Evolutionary conservation across 129 eudicot species (phyloP).

Genomic region (Helianthus tuberosus): DNA sequence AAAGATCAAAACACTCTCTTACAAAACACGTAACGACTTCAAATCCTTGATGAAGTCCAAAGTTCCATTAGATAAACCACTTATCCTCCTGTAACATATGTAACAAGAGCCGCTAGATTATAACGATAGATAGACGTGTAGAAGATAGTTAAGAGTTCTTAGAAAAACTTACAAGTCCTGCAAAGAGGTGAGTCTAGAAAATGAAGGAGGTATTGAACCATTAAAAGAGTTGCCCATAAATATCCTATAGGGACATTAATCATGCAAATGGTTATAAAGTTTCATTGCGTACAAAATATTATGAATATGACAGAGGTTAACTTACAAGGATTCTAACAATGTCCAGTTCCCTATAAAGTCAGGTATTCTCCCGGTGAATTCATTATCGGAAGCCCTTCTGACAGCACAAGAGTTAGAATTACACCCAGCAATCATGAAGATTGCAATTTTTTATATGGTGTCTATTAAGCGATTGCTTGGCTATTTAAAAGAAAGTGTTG

Average conservation of each 20-base stretch:
- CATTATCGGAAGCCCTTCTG: constrained; percentile 70
- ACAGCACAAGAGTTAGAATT: constrained; percentile 3
- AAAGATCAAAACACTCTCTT: constrained; percentile 29
- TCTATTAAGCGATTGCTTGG: too few relatives aligned
- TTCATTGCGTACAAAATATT: background rate
- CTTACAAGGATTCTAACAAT: constrained; percentile 48
- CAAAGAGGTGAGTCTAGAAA: constrained; percentile 56
- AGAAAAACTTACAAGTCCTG: constrained; percentile 53
- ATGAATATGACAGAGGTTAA: background rate
- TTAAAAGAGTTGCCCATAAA: constrained; percentile 71
- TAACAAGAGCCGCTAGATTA: background rate
- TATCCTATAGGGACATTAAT: constrained; percentile 49
- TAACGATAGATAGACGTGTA: background rate
- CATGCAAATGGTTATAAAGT: background rate
- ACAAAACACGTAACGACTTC: constrained; percentile 54
- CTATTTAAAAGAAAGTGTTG: background rate
- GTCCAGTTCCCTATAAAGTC: constrained; percentile 72
- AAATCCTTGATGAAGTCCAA: constrained; percentile 55
- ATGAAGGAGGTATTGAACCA: constrained; percentile 75
- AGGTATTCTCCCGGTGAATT: constrained; percentile 64
- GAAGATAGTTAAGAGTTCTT: background rate
- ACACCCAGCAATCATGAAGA: background rate
- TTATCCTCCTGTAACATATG: constrained; percentile 58
- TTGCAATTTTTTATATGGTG: too few relatives aligned
- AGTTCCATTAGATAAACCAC: constrained; percentile 73